Evolutionary conservation across 495 filamentous ascomycete genomes (phyloP), one percentile per base, ranked within the genome.

Genomic region (Aspergillus carlsbadensis): DNA sequence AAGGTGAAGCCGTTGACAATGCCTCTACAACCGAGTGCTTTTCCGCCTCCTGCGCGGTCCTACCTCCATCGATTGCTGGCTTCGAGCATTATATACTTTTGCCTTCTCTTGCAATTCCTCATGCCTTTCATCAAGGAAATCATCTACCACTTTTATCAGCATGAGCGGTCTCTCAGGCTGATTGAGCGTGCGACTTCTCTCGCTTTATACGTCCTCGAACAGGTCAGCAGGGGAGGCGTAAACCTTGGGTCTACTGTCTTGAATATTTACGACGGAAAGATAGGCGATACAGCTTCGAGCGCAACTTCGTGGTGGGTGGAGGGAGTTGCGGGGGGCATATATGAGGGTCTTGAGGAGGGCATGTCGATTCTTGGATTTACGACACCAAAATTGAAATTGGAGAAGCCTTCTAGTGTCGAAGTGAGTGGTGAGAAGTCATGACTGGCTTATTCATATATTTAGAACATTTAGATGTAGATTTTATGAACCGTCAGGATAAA

Each of bases 311-410:
- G 84, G 84, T 78, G 82, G 71, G 59, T 85, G 18, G 80, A 83
- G 58, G 78, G 80, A 13, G 70, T 87, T 39, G 78, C 79, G 3
- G 83, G 81, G 14, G 86, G 86, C 13, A 71, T 89, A 33, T 81
- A 84, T 61, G 85, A 89, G 46, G 86, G 86, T 0, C 72, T 87
- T 39, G 79, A 79, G 1, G 81, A 87, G 59, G 86, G 84, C 5
- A 73, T 89, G 68, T 59, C 65, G 31, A 72, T 81, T 46, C 56
- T 82, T 45, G 79, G 76, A 10, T 54, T 73, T 21, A 56, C 68
- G 36, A 59, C 51, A 31, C 59, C 66, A 7, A 64, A 64, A n/a
- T 58, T 62, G 5, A 71, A 73, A 44, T 15, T 68, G 33, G 58
- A 63, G 55, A 56, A 49, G 56, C 18, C 15, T n/a, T 61, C 26